A percentile compares a stretch with the other conserved stretches of the same genome.
Evolutionary conservation across 192 early-diverging fungal species (phyloP).

Genomic region (Umbelopsis vinacea): DNA sequence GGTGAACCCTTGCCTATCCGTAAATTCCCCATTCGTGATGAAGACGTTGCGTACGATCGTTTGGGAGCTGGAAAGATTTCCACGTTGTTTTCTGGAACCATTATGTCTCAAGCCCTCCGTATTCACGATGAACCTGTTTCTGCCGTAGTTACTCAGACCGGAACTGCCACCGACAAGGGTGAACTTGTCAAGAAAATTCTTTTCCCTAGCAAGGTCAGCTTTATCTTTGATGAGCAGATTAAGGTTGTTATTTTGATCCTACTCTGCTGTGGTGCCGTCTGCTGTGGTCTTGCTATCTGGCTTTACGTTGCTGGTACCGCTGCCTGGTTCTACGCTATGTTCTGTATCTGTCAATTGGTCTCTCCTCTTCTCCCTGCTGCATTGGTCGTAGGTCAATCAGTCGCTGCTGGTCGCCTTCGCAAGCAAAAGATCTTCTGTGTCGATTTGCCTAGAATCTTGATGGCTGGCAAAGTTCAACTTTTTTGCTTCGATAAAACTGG

Average conservation of each 20-base stretch:
- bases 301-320: conserved; percentile 45
- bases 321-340: conserved; percentile 74
- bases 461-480: conserved; percentile 72
- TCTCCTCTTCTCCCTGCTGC: conserved; percentile 72
- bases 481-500: conserved; percentile 79
- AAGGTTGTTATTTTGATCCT: conserved; percentile 68
- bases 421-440: conserved; percentile 70
- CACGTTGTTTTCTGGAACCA: conserved; percentile 62
- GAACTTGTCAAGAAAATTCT: conserved; percentile 72
- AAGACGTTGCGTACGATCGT: conserved; percentile 26
- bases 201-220: conserved; percentile 65
- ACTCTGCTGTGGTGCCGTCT: conserved; percentile 58
- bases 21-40: conserved; percentile 63
- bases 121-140: conserved; percentile 32
- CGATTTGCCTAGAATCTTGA: conserved; percentile 66
- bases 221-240: conserved; percentile 74
- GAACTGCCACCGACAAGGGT: conserved; percentile 65
- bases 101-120: conserved; percentile 56
- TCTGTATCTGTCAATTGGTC: conserved; percentile 66
- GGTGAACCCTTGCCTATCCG: conserved; percentile 73
- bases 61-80: conserved; percentile 49
- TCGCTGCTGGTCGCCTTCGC: conserved; percentile 59
- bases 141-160: conserved; percentile 64
- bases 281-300: conserved; percentile 49
- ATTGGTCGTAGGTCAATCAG: conserved; percentile 71